Conservation (phyloP, 78 protist genomes). For the Bigelowiella natans region DNA sequence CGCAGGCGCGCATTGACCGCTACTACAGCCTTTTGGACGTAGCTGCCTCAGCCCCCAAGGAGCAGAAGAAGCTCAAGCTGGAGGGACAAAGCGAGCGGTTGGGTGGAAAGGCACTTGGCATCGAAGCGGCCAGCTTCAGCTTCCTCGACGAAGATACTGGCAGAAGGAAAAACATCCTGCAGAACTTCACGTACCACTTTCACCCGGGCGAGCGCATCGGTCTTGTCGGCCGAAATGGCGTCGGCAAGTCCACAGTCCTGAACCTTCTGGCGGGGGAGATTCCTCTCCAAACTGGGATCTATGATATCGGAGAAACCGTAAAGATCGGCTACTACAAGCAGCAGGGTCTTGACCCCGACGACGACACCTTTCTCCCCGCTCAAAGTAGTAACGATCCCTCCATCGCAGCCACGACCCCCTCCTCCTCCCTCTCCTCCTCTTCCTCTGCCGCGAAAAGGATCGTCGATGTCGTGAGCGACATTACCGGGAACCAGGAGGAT, state of each 20-base stretch:
- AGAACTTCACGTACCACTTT: not conserved
- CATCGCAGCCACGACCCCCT: too few relatives aligned
- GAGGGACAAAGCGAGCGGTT: not conserved
- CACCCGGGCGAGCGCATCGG: not conserved
- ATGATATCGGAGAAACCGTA: not conserved
- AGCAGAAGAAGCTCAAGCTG: not conserved
- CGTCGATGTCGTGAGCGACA: too few relatives aligned
- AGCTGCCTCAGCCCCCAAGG: not conserved
- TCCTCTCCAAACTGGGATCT: not conserved
- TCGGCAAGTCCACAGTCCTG: constrained; percentile 42
- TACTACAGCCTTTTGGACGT: not conserved
- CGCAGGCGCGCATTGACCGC: not conserved
- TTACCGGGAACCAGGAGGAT: not conserved
- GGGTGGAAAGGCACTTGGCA: not conserved
- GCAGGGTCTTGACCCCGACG: too few relatives aligned
- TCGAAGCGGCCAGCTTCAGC: not conserved
- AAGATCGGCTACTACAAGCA: not conserved
- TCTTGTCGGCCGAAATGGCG: constrained; percentile 36
- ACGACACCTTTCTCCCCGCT: too few relatives aligned
- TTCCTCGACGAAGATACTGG: not conserved
- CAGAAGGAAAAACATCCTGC: not conserved
- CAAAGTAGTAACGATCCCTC: too few relatives aligned
- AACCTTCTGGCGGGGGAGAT: not conserved
- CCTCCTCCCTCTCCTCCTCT: too few relatives aligned
- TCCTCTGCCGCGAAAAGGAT: too few relatives aligned